Conservation (phyloP, 768 basidiomycete genomes). For the Cytidiella melzeri region DNA sequence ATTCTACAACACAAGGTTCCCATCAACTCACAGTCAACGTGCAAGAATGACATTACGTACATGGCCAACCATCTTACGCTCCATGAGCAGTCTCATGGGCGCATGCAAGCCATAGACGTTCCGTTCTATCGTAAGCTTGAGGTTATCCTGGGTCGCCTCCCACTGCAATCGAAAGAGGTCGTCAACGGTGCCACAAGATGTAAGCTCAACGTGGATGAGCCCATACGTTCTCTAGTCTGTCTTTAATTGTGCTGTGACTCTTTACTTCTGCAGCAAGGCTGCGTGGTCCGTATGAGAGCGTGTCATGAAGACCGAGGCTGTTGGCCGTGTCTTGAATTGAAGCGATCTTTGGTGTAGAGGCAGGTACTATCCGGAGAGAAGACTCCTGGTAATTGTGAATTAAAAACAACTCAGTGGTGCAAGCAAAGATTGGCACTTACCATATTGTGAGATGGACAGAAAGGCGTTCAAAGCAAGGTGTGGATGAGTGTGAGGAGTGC, state of each 20-base stretch:
- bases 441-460: too few species aligned
- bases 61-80: conserved; percentile 75
- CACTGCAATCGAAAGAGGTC: conserved; percentile 47
- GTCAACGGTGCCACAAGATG: neutral
- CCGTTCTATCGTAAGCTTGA: conserved; percentile 79
- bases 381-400: too few species aligned
- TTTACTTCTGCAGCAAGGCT: conserved; percentile 73
- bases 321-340: conserved; percentile 65
- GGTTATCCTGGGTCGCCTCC: conserved; percentile 87
- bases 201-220: conserved; percentile 4
- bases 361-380: conserved; percentile 62
- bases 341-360: conserved; percentile 46
- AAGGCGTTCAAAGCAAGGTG: too few species aligned
- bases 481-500: too few species aligned
- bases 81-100: conserved; percentile 90
- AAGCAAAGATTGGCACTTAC: too few species aligned
- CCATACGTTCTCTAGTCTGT: conserved; percentile 75
- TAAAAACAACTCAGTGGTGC: too few species aligned
- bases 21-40: neutral
- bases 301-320: conserved; percentile 81
- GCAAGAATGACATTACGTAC: conserved; percentile 36
- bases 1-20: conserved; percentile 35
- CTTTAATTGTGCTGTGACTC: conserved; percentile 52
- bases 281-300: conserved; percentile 78
- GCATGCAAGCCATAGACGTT: conserved; percentile 82